phyloP scores from a whole-genome alignment of 768 basidiomycete species.

The Mycena chlorophos region DNA sequence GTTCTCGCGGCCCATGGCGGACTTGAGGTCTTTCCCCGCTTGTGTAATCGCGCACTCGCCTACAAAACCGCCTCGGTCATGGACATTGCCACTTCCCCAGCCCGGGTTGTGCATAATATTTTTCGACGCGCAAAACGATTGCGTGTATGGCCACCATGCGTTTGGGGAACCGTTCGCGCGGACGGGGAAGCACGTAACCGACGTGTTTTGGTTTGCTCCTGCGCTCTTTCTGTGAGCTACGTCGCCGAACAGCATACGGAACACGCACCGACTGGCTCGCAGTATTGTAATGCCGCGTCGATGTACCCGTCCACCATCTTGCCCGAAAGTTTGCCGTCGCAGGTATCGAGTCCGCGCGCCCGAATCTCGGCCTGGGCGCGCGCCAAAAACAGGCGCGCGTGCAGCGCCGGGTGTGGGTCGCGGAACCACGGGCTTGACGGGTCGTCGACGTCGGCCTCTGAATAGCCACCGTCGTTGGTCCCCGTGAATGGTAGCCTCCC shows the following conservation, averaged over 20 bases:
- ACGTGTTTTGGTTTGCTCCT: neutral
- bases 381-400: slow-evolving; percentile 18
- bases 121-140: slow-evolving; percentile 14
- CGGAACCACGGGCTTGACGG: slow-evolving; percentile 17
- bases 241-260: neutral
- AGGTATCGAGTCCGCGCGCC: slow-evolving; percentile 15
- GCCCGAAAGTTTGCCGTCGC: slow-evolving; percentile 7
- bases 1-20: slow-evolving; percentile 12
- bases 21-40: slow-evolving; percentile 6
- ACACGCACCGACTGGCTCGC: neutral
- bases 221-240: neutral
- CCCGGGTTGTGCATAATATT: slow-evolving; percentile 13
- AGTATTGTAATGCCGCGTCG: slow-evolving; percentile 9
- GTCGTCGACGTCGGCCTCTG: neutral
- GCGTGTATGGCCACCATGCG: slow-evolving; percentile 22
- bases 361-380: slow-evolving; percentile 18
- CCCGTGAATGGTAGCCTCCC: neutral
- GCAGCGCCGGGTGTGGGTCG: slow-evolving; percentile 19
- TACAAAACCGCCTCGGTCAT: slow-evolving; percentile 3
- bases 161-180: slow-evolving; percentile 7
- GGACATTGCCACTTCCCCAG: slow-evolving; percentile 9
- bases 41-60: slow-evolving; percentile 2
- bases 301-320: slow-evolving; percentile 19
- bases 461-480: neutral
- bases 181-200: slow-evolving; percentile 20